Evolutionary conservation across 2,329 filamentous ascomycete species (phyloP), one percentile per base, ranked within the genome.

Genomic region (Microcyclospora pomicola): DNA sequence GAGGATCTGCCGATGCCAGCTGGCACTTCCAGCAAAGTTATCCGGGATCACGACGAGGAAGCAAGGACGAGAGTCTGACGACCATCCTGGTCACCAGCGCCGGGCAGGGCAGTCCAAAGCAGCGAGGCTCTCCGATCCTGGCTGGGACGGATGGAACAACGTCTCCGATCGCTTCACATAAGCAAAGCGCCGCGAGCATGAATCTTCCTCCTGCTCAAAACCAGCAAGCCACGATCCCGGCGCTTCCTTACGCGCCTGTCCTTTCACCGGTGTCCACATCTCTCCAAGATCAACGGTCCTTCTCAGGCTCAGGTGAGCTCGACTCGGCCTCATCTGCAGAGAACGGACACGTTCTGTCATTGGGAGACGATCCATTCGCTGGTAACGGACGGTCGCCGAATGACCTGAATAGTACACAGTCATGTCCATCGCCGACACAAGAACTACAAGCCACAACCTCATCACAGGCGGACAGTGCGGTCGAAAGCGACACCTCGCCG

Each of bases 21-120:
- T 49, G 46, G 48, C 52, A 54, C 29, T 39, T 56, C 11, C 50
- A 56, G 27, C 53, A 55, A 35, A 55, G 50, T 32, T 54, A 54
- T 34, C 49, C 54, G 5, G 41, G 48, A 6, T 56, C 54, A 10
- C 38, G 54, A 36, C 42, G 54, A 34, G 53, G 54, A 19, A 56
- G 53, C 45, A 58, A 56, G 40, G 54, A 58, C 32, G 54, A 58
- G 35, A 55, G 53, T 34, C 42, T 58, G 34, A 58, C 54, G 9
- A 57, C 55, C 3, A 58, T 58, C 27, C 41, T 58, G 36, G 51
- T 58, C 35, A 55, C 55, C 31, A 53, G 48, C 37, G 4, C 12
- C 12, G 12, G 14, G 4, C 46, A 52, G 34, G 47, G 47, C 34
- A 52, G 48, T 42, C 48, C 51, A 15, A 42, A 40, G 10, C 38